Conservation (phyloP, 2,329 filamentous ascomycete genomes). For the Stachybotrys echinatus region DNA sequence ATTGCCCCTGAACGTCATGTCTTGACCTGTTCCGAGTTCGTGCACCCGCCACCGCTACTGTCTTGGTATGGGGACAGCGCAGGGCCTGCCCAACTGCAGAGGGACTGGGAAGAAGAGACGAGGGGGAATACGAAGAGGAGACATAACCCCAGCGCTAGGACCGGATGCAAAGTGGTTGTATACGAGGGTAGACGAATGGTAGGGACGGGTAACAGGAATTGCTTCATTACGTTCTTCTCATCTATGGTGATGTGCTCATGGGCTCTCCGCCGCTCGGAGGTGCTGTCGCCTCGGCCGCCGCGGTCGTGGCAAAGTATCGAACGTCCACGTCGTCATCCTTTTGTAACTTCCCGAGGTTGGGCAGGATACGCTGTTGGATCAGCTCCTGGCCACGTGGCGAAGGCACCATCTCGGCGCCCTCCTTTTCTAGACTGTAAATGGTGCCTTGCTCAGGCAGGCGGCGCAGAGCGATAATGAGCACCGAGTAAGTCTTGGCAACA, state of each 20-base stretch:
- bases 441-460: slow-evolving; percentile 86
- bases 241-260: slow-evolving; percentile 63
- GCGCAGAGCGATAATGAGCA: slow-evolving; percentile 86
- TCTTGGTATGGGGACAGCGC: too few relatives aligned
- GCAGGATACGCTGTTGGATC: slow-evolving; percentile 80
- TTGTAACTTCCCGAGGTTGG: slow-evolving; percentile 90
- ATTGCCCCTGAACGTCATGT: too few relatives aligned
- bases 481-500: slow-evolving; percentile 93
- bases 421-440: slow-evolving; percentile 78
- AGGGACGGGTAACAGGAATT: slow-evolving; percentile 39
- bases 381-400: slow-evolving; percentile 72
- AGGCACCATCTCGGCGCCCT: slow-evolving; percentile 54
- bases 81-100: too few relatives aligned
- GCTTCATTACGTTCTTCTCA: slow-evolving; percentile 43
- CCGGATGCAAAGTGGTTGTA: background rate
- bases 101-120: too few relatives aligned
- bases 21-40: too few relatives aligned
- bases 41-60: too few relatives aligned
- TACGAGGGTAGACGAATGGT: background rate
- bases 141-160: background rate
- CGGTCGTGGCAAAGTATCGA: slow-evolving; percentile 93
- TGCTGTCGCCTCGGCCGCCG: slow-evolving; percentile 56
- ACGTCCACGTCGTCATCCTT: slow-evolving; percentile 98
- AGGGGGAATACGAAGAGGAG: too few relatives aligned
- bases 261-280: slow-evolving; percentile 45